A percentile compares a stretch with the other conserved stretches of the same genome.
phyloP scores from a whole-genome alignment of 345 rosid species.

The Salix dunnii region DNA sequence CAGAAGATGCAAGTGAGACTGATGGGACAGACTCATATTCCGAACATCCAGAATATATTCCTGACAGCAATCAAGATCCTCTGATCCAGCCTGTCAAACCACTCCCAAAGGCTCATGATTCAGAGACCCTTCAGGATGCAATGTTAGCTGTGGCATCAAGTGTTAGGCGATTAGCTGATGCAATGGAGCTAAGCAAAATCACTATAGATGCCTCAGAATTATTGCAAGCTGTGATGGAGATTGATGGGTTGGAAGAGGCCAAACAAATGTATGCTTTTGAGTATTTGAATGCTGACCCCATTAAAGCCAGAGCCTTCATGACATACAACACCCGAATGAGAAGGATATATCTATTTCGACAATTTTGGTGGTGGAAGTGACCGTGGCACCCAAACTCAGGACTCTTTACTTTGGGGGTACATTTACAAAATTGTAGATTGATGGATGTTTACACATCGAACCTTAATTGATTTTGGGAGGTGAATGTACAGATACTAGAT shows the following conservation, averaged over 20 bases:
- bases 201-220: conserved; percentile 52
- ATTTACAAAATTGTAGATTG: conserved; percentile 14
- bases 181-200: conserved; percentile 56
- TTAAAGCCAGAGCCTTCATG: conserved; percentile 86
- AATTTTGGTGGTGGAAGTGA: conserved; percentile 96
- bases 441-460: conserved; percentile 11
- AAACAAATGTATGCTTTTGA: conserved; percentile 90
- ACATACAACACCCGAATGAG: conserved; percentile 71
- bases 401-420: conserved; percentile 14
- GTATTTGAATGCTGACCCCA: conserved; percentile 75
- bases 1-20: conserved; percentile 64
- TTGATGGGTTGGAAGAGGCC: conserved; percentile 81
- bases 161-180: conserved; percentile 67
- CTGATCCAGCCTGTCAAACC: conserved; percentile 51
- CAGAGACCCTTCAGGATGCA: conserved; percentile 68
- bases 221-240: conserved; percentile 74
- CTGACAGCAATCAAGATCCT: conserved; percentile 55
- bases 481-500: conserved; percentile 41
- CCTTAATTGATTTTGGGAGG: conserved; percentile 13
- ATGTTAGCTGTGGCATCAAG: conserved; percentile 72
- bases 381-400: neutral
- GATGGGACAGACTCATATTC: conserved; percentile 80
- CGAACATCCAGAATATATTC: conserved; percentile 45
- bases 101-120: conserved; percentile 46
- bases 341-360: conserved; percentile 64